These are phyloP conservation scores for Eucalyptus erythrocorys DNA, from an alignment of 345 rosid species.

Conservation along the genomic window DNA sequence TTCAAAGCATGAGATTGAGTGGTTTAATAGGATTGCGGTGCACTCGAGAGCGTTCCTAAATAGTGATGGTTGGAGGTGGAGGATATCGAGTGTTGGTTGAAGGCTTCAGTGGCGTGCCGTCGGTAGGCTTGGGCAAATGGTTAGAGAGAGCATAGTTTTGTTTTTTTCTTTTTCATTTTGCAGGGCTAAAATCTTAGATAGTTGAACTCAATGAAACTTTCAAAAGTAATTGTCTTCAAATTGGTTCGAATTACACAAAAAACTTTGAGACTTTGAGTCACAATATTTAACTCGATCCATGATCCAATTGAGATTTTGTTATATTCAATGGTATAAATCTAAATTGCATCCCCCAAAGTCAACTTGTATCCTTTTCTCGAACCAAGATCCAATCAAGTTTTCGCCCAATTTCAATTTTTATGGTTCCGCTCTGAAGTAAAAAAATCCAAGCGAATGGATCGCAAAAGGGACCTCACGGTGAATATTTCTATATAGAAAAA, in stretches of 20 bases:
- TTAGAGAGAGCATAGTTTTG: background rate
- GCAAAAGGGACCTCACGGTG: background rate
- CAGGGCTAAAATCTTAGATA: background rate
- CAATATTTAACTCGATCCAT: background rate
- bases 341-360: background rate
- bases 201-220: background rate
- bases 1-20: background rate
- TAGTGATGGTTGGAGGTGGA: background rate
- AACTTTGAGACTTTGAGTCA: background rate
- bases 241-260: background rate
- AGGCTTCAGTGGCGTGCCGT: background rate
- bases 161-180: background rate
- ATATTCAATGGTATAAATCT: background rate
- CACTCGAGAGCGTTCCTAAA: background rate
- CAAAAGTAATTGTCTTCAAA: background rate
- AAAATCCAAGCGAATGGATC: background rate
- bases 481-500: background rate
- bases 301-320: background rate
- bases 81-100: background rate
- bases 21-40: background rate
- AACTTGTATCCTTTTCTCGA: background rate
- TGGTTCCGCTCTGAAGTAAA: background rate
- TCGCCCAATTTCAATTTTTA: background rate
- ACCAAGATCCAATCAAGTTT: background rate
- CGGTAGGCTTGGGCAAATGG: background rate